A percentile compares a stretch with the other conserved stretches of the same genome.
These are phyloP conservation scores for Crepidotus sp. DNA, from an alignment of 1,284 basidiomycete genomes.

Conservation along the genomic window DNA sequence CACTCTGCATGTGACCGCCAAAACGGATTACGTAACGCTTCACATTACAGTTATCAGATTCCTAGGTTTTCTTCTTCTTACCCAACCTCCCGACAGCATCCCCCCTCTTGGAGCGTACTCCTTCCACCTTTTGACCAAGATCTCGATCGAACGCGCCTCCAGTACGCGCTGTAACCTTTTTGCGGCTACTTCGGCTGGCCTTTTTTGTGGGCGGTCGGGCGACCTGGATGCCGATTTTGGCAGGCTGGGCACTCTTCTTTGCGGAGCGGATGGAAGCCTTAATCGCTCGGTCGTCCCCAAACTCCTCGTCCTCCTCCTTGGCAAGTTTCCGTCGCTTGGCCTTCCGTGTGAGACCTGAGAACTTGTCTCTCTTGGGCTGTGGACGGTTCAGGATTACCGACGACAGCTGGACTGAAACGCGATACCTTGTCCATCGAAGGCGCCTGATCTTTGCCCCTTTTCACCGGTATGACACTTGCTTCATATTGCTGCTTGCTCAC, in stretches of 20 bases:
- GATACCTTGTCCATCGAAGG: slow-evolving; percentile 8
- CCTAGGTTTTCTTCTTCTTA: slow-evolving; percentile 42
- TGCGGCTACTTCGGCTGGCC: slow-evolving; percentile 18
- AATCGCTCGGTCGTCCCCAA: slow-evolving; percentile 45
- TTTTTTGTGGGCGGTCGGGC: slow-evolving; percentile 18
- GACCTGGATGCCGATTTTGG: slow-evolving; percentile 30
- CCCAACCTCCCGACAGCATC: slow-evolving; percentile 41
- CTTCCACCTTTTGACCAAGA: slow-evolving; percentile 34
- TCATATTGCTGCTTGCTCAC: slow-evolving; percentile 70
- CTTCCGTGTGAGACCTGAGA: slow-evolving; percentile 76
- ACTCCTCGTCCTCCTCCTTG: slow-evolving; percentile 66
- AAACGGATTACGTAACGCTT: too few species aligned
- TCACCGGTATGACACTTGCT: slow-evolving; percentile 17
- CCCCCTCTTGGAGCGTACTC: slow-evolving; percentile 39
- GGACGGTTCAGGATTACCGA: background rate
- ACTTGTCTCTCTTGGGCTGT: slow-evolving; percentile 75
- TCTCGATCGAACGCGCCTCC: slow-evolving; percentile 35
- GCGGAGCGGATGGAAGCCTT: slow-evolving; percentile 75
- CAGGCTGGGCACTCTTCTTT: slow-evolving; percentile 65
- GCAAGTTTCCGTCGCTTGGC: slow-evolving; percentile 82
- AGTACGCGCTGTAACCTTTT: slow-evolving; percentile 21
- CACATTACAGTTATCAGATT: too few species aligned
- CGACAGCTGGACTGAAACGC: background rate
- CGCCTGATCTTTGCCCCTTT: slow-evolving; percentile 23
- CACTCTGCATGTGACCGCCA: too few species aligned